A percentile compares a stretch with the other conserved stretches of the same genome.
These are phyloP conservation scores for Arachis stenosperma DNA, from an alignment of 306 rosid species.

Conservation along the genomic window DNA sequence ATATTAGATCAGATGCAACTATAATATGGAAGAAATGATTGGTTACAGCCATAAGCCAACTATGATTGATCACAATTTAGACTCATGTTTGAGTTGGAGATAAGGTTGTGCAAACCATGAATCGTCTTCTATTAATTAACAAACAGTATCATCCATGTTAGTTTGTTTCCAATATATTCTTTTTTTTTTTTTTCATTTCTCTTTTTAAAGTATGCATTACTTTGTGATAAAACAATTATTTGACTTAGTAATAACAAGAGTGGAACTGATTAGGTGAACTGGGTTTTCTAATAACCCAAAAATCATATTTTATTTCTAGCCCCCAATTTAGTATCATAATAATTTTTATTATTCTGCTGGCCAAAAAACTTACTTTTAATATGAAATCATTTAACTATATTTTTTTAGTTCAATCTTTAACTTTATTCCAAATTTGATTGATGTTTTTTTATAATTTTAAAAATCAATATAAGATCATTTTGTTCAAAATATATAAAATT, in stretches of 20 bases:
- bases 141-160: background rate
- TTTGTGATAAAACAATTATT: background rate
- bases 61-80: conserved; percentile 37
- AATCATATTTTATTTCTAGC: background rate
- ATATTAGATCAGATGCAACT: conserved; percentile 7
- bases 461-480: no score
- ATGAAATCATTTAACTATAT: no score
- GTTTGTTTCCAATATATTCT: background rate
- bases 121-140: conserved; percentile 8
- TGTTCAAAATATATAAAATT: no score
- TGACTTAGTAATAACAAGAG: background rate
- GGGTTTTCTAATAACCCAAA: background rate
- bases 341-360: no score
- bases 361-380: no score
- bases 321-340: no score
- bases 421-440: no score
- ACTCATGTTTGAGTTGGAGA: conserved; percentile 26
- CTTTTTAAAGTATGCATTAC: background rate
- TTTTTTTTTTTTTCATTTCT: conserved; percentile 2
- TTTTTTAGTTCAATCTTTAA: no score
- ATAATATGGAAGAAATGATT: conserved; percentile 14
- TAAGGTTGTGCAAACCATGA: conserved; percentile 14
- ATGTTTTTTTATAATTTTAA: no score
- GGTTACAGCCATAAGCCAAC: conserved; percentile 45
- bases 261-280: background rate